Base-by-base conservation (phyloP, 495 filamentous ascomycete species). In the Xylaria curta region DNA sequence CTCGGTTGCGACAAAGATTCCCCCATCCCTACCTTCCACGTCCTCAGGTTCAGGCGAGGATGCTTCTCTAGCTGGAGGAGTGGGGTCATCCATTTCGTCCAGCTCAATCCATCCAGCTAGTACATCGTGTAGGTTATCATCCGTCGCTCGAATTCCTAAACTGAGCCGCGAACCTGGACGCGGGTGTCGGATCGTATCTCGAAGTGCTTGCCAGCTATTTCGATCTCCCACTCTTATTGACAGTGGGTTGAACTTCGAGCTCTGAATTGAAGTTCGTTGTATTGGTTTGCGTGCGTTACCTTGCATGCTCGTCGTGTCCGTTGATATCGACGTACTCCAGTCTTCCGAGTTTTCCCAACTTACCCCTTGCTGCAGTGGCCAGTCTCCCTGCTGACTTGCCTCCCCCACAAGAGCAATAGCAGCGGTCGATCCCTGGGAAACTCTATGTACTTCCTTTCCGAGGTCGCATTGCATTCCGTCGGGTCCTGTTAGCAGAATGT, bases 71-170 rank as follows among this genome's bases (percentile, higher is more conserved):
- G n/a, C 10, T 21, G 2, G 40, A 47, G 42, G 6, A 31, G 10
- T 13, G 9, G 40, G 0, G 5, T 60, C 28, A 31, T 31, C 42
- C 17, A 61, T 26, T 33, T 61, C 42, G 1, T 69, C 54, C 19
- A 69, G 26, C 28, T 69, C 67, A 26, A 69, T 47, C 67, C 67
- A 69, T 8, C 56, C 54, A 31, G 40, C 7, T 28, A 59, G 54
- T 26, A n/a, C 8, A 8, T 61, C 42, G 12, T 26, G 26, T 3
- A 65, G 31, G 40, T 38, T 24, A 36, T 53, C 46, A 17, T 66
- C 63, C n/a, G 28, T 26, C 1, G 3, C 63, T 66, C 24, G 44
- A 12, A 53, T 51, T 38, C 46, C 28, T 15, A 19, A 19, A 66
- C 46, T 66, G 6, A 24, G 1, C 15, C 10, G 24, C 4, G 67